Percentiles rank a stretch among this genome's conserved stretches.
phyloP scores from a whole-genome alignment of 805 yeast species.

The Candida anglica region DNA sequence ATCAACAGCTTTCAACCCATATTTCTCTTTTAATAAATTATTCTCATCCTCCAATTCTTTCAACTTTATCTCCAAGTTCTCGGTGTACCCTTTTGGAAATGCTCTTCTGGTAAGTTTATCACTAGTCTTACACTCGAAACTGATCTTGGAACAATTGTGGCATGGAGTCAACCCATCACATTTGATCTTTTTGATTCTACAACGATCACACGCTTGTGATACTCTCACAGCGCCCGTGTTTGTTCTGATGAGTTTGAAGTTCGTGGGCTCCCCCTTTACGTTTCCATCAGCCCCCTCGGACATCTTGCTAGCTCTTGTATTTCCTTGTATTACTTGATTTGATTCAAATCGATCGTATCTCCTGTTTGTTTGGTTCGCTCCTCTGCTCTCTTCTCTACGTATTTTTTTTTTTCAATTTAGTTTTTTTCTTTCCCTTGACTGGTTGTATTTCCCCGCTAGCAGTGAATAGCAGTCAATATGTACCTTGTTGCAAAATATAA shows the following conservation, averaged over 20 bases:
- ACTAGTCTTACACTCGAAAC: conserved; percentile 65
- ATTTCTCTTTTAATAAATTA: conserved; percentile 31
- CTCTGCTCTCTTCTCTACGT: too few species aligned
- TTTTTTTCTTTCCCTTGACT: too few species aligned
- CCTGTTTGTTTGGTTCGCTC: too few species aligned
- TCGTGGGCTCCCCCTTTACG: too few species aligned
- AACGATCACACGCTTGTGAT: conserved; percentile 79
- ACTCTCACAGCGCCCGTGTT: conserved; percentile 46
- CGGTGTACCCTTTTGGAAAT: conserved; percentile 79
- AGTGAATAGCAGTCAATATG: too few species aligned
- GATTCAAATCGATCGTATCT: too few species aligned
- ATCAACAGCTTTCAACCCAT: too few species aligned
- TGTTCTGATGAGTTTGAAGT: conserved; percentile 30
- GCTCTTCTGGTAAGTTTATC: conserved; percentile 75
- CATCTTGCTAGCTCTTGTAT: too few species aligned
- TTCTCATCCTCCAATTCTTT: conserved; percentile 58
- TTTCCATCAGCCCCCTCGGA: background rate
- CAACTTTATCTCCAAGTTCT: conserved; percentile 62
- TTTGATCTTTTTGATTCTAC: conserved; percentile 70
- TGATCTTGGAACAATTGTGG: conserved; percentile 60
- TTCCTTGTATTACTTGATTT: too few species aligned
- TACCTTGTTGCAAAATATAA: too few species aligned
- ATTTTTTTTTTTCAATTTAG: too few species aligned
- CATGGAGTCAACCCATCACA: conserved; percentile 76
- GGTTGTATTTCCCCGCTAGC: too few species aligned